Conservation (phyloP, 305 asterid species). For the Fraxinus greggii region DNA sequence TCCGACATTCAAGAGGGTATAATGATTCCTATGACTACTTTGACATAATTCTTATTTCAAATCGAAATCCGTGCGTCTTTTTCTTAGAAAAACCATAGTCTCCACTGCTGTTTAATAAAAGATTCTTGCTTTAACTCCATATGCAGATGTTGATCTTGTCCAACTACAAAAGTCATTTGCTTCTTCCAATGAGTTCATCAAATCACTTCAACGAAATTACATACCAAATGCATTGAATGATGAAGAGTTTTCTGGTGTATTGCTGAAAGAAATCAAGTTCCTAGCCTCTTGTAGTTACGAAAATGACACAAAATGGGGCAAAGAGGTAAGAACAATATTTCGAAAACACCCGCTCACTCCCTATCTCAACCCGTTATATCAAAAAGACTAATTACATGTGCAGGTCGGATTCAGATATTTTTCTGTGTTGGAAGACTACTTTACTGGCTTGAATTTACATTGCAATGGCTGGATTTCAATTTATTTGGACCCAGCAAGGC, state of each 20-base stretch:
- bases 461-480: constrained; percentile 66
- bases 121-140: background rate
- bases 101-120: background rate
- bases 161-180: constrained; percentile 40
- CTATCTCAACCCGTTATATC: background rate
- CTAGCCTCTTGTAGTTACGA: constrained; percentile 54
- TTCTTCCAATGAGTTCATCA: constrained; percentile 46
- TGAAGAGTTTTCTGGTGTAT: background rate
- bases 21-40: background rate
- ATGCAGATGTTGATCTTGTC: constrained; percentile 34
- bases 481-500: constrained; percentile 45
- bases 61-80: background rate
- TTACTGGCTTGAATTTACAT: constrained; percentile 55
- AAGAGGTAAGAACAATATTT: constrained; percentile 35
- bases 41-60: background rate
- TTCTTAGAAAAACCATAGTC: background rate
- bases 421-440: constrained; percentile 65
- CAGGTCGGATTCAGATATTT: constrained; percentile 71
- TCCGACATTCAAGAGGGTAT: constrained; percentile 26
- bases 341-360: background rate
- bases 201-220: constrained; percentile 22
- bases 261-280: constrained; percentile 28
- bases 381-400: background rate
- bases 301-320: constrained; percentile 52
- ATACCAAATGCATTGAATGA: background rate